Evolutionary conservation across 2,329 filamentous ascomycete species (phyloP).

Genomic region (Fusarium praegraminearum): DNA sequence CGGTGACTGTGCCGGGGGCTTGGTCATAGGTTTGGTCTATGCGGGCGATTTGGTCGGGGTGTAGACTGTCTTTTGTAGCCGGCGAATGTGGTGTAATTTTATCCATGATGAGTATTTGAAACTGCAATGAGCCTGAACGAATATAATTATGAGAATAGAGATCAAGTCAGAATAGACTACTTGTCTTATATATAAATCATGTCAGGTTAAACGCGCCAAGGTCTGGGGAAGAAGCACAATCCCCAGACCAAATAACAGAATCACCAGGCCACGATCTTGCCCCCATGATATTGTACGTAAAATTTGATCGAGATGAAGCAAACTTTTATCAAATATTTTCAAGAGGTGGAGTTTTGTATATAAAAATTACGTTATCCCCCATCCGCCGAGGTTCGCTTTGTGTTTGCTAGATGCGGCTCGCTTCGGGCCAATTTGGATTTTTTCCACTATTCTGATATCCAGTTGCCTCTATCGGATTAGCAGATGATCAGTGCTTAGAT

Average conservation of each 20-base stretch:
- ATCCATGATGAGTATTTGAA: slow-evolving; percentile 21
- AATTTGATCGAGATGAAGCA: slow-evolving; percentile 15
- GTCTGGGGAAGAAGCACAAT: slow-evolving; percentile 15
- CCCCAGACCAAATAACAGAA: neutral
- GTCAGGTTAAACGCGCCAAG: neutral
- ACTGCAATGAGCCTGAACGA: no score
- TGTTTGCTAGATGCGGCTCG: slow-evolving; percentile 21
- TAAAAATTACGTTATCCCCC: slow-evolving; percentile 29
- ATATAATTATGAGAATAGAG: neutral
- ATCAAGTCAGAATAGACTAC: neutral
- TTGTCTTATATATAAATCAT: neutral
- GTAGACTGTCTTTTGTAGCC: slow-evolving; percentile 3
- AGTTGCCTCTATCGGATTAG: slow-evolving; percentile 14
- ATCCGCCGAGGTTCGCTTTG: slow-evolving; percentile 13
- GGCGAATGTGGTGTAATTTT: neutral
- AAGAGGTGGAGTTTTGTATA: slow-evolving; percentile 3
- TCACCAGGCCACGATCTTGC: neutral
- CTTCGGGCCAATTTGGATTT: slow-evolving; percentile 3
- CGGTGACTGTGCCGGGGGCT: slow-evolving; percentile 39
- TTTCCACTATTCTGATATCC: neutral
- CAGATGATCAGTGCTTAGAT: neutral
- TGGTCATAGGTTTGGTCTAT: slow-evolving; percentile 38
- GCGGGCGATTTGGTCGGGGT: slow-evolving; percentile 16
- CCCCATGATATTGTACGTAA: slow-evolving; percentile 24
- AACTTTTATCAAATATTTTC: slow-evolving; percentile 18